Conservation (phyloP, 305 asterid genomes). For the Petunia hybrid region DNA sequence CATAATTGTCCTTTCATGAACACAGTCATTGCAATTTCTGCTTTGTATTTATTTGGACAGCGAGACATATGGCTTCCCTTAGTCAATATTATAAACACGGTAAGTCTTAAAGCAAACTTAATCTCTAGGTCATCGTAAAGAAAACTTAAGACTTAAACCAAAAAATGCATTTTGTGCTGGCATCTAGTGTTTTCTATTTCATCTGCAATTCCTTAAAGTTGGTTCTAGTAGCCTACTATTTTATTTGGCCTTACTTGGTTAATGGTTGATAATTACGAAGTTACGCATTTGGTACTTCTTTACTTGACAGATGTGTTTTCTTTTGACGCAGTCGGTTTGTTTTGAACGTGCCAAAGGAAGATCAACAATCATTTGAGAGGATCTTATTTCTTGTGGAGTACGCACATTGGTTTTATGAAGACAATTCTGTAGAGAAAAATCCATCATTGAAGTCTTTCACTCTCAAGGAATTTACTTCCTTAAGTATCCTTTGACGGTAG, state of each 20-base stretch:
- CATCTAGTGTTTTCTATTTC: not conserved
- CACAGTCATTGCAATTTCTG: conserved; percentile 7
- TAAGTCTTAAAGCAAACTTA: not conserved
- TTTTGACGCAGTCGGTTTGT: conserved; percentile 87
- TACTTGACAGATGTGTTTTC: conserved; percentile 24
- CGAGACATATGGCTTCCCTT: conserved; percentile 1
- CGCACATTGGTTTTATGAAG: conserved; percentile 99
- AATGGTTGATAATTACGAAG: not conserved
- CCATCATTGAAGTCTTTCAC: conserved; percentile 96
- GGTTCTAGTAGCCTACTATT: not conserved
- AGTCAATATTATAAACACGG: not conserved
- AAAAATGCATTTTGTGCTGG: conserved; percentile 19
- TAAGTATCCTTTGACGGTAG: conserved; percentile 71
- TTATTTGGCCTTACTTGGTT: not conserved
- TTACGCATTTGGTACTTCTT: conserved; percentile 26
- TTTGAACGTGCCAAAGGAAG: conserved; percentile 99
- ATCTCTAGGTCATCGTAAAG: not conserved
- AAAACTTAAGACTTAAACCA: not conserved
- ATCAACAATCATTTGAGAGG: conserved; percentile 97
- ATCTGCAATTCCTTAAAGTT: conserved; percentile 16
- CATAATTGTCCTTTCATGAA: not conserved
- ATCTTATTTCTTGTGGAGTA: conserved; percentile 97
- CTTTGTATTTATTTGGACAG: conserved; percentile 13
- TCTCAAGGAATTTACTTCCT: conserved; percentile 87
- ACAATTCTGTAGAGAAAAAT: conserved; percentile 89